phyloP scores from a whole-genome alignment of 257 asterid species.

The Salvia rosmarinus region DNA sequence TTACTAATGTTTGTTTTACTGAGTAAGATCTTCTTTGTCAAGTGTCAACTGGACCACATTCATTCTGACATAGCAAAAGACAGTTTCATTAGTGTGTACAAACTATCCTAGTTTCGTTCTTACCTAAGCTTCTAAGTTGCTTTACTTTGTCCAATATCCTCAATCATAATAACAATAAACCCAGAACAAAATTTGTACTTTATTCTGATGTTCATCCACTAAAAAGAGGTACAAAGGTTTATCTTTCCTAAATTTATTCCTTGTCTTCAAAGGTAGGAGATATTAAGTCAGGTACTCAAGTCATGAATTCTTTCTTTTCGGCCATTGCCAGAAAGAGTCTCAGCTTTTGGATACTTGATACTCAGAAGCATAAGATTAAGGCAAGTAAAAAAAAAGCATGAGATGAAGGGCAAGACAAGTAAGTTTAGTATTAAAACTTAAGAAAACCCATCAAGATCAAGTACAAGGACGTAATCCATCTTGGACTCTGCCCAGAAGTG shows the following conservation, averaged over 20 bases:
- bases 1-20: neutral
- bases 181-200: neutral
- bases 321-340: neutral
- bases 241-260: neutral
- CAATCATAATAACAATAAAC: neutral
- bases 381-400: neutral
- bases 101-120: neutral
- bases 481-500: neutral
- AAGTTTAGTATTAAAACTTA: neutral
- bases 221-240: neutral
- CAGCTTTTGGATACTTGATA: conserved; percentile 9
- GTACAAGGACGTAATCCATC: conserved; percentile 26
- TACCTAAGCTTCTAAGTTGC: neutral
- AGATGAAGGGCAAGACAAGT: conserved; percentile 11
- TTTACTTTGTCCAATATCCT: neutral
- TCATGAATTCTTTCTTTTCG: neutral
- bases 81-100: neutral
- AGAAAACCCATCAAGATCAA: conserved; percentile 19
- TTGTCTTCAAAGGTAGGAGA: neutral
- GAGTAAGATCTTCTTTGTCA: neutral
- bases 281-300: neutral
- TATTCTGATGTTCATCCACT: conserved; percentile 12
- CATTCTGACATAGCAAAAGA: neutral
- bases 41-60: neutral
- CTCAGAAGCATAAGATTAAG: neutral